Conservation (phyloP, 2,329 filamentous ascomycete genomes). For the Sphaceloma murrayae region DNA sequence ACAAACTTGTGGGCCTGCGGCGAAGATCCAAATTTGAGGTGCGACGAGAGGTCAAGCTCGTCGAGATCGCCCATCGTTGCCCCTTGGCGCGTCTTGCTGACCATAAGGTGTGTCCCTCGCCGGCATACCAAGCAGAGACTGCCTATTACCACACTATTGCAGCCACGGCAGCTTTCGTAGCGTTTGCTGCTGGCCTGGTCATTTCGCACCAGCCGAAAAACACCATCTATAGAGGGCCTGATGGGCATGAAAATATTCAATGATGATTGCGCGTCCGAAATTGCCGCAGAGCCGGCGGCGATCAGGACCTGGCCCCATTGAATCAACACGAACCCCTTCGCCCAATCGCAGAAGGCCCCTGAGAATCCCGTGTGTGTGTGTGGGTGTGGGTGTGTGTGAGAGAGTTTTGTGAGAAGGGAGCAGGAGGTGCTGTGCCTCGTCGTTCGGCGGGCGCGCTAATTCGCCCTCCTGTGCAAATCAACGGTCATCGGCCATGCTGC, state of each 20-base stretch:
- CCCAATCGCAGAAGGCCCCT: constrained; percentile 13
- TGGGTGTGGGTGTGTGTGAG: too few species aligned
- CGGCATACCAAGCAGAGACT: too few species aligned
- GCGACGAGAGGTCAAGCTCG: constrained; percentile 13
- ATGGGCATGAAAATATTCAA: too few species aligned
- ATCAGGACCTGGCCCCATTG: not conserved
- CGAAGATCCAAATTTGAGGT: constrained; percentile 9
- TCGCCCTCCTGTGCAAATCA: not conserved
- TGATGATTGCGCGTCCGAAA: constrained; percentile 12
- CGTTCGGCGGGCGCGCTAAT: constrained; percentile 12
- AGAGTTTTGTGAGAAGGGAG: not conserved
- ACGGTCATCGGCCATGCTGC: not conserved
- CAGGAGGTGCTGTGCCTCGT: constrained; percentile 6
- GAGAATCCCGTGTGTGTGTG: too few species aligned
- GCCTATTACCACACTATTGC: too few species aligned
- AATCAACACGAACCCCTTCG: constrained; percentile 10
- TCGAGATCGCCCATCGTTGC: constrained; percentile 4
- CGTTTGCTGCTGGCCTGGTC: not conserved
- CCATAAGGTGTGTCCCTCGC: too few species aligned
- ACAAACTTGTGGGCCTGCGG: constrained; percentile 2
- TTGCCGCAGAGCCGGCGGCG: constrained; percentile 9
- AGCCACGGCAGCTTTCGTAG: not conserved
- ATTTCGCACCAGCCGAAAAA: too few species aligned
- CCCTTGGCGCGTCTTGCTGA: too few species aligned
- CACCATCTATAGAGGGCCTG: too few species aligned